phyloP scores from a whole-genome alignment of 1,284 basidiomycete genomes.

The Tremellales sp. region DNA sequence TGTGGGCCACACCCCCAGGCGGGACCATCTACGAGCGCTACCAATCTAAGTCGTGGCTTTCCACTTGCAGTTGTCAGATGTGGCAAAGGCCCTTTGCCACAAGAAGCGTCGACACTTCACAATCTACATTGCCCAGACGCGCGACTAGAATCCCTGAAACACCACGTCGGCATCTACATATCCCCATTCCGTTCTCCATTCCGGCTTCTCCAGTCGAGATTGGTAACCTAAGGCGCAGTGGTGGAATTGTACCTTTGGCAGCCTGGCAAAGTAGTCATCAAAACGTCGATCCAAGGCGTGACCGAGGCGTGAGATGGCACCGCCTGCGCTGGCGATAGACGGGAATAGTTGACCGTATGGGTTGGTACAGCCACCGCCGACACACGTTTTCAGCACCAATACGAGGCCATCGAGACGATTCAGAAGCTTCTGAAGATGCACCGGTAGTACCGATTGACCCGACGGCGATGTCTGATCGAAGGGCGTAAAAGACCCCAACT shows the following conservation, averaged over 20 bases:
- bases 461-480: conserved; percentile 1
- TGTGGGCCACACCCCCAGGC: too few relatives aligned
- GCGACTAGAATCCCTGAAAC: too few relatives aligned
- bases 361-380: conserved; percentile 25
- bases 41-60: too few relatives aligned
- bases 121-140: too few relatives aligned
- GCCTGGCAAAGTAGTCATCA: conserved; percentile 28
- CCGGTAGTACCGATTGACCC: conserved; percentile 1
- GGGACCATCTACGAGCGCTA: too few relatives aligned
- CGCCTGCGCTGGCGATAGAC: conserved; percentile 5
- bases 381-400: conserved; percentile 41
- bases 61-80: too few relatives aligned
- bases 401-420: conserved; percentile 36
- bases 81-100: too few relatives aligned
- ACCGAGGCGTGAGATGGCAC: conserved; percentile 12
- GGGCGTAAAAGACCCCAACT: conserved; percentile 13
- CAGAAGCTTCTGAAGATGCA: conserved; percentile 9
- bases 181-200: conserved; percentile 16
- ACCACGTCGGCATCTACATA: too few relatives aligned
- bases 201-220: conserved; percentile 22
- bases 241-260: conserved; percentile 33
- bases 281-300: conserved; percentile 19
- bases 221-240: conserved; percentile 27
- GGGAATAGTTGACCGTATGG: conserved; percentile 34
- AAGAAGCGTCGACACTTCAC: too few relatives aligned